These are phyloP conservation scores for Elsinoe perseae DNA, from an alignment of 2,329 filamentous ascomycete species.

Conservation along the genomic window DNA sequence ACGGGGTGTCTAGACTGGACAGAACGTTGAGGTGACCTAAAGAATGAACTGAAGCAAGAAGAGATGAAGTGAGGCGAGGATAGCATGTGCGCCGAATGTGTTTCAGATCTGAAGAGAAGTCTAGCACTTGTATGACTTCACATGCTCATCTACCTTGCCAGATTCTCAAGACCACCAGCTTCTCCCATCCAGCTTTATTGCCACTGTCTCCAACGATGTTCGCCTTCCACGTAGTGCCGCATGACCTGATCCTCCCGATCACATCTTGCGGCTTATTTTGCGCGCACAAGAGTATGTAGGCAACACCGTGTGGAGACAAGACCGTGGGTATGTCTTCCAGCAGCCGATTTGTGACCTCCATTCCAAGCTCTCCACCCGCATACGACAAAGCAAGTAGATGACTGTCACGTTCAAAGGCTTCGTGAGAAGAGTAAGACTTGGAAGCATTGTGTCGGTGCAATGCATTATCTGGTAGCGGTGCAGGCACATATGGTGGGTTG, in stretches of 20 bases:
- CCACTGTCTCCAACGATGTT: conserved; percentile 76
- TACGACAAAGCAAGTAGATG: conserved; percentile 79
- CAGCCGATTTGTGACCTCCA: conserved; percentile 83
- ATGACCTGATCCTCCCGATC: conserved; percentile 51
- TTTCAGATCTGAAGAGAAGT: too few species aligned
- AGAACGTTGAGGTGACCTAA: too few species aligned
- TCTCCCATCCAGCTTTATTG: conserved; percentile 88
- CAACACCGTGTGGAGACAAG: conserved; percentile 62
- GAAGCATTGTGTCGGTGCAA: conserved; percentile 24
- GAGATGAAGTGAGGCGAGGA: too few species aligned
- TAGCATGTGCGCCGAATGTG: too few species aligned
- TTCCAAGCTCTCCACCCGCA: conserved; percentile 80
- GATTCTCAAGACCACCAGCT: conserved; percentile 77
- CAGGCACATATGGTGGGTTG: conserved; percentile 92
- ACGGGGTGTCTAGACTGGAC: too few species aligned
- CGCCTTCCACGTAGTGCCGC: conserved; percentile 60
- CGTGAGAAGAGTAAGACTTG: conserved; percentile 16
- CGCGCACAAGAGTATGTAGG: conserved; percentile 82
- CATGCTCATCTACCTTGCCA: neutral
- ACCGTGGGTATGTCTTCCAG: conserved; percentile 60
- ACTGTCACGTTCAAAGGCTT: conserved; percentile 67
- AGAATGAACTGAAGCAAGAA: too few species aligned
- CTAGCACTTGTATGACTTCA: neutral
- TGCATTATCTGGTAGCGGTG: conserved; percentile 32
- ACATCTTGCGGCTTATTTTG: conserved; percentile 79